Base-by-base conservation (phyloP, 1,139 yeast species). In the Chernovozyma aurita region DNA sequence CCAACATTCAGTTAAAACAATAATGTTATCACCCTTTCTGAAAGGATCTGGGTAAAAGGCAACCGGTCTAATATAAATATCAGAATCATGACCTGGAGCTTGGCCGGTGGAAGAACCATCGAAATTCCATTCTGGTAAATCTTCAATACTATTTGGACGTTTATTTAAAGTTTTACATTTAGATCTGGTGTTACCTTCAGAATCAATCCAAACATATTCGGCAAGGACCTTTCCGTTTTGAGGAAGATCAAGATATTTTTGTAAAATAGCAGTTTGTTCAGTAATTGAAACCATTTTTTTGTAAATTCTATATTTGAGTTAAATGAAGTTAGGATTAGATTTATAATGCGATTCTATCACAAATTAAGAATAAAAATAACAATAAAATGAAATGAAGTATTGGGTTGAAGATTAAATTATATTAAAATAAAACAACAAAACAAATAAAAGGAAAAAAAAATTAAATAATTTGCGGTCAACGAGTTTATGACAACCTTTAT, bases 51-150 rank as follows among this genome's bases (percentile, higher is more conserved):
- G 82, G 78, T 87, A 92, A 65, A 72, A 84, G 41, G 97, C 87
- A 49, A 78, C 95, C 16, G 98, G 98, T 67, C 95, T 83, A 57
- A 92, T 74, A 65, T 87, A 88, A 46, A 92, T 78, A 61, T 92
- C 98, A 35, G 97, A 88, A 72, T 92, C 92, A 64, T 85, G 82
- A 52, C 98, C 98, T 55, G 97, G 97, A 41, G 98, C 98, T 74
- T 92, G 98, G 49, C 87, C 92, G 36, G 98, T 92, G 24, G 97
- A 88, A 33, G 97, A 90, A 66, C 98, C 98, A 64, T 92, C 98
- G 57, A 92, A 92, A 78, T 92, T 92, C 98, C 98, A 92, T 67
- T 90, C 97, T 50, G 97, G 97, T 52, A 92, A 76, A 57, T 92
- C 95, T 46, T 85, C 94, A 39, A 86, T 73, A 31, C 83, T 70